These are phyloP conservation scores for Carex cristatella DNA, from an alignment of 176 grass and related monocot species.

Conservation along the genomic window DNA sequence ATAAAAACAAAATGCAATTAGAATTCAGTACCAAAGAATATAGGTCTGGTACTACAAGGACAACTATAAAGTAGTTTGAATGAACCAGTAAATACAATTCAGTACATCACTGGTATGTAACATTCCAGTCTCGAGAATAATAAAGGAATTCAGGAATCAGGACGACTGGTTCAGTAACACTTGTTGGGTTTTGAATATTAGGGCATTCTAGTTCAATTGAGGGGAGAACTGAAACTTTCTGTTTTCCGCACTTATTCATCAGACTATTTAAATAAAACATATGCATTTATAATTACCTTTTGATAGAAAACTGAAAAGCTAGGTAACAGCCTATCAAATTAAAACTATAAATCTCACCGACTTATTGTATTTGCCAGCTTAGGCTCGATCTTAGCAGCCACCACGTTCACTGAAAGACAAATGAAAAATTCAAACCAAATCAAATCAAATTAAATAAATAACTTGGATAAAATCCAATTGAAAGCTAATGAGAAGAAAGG, in stretches of 20 bases:
- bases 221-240: neutral
- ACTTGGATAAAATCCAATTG: neutral
- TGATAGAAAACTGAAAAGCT: neutral
- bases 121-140: neutral
- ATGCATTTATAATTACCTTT: neutral
- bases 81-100: neutral
- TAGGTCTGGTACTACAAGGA: neutral
- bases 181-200: neutral
- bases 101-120: neutral
- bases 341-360: constrained; percentile 15
- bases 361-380: constrained; percentile 25
- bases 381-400: constrained; percentile 29
- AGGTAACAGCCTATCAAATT: neutral
- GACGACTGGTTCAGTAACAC: too few relatives aligned
- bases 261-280: neutral
- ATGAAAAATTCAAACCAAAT: neutral
- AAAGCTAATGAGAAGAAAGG: neutral
- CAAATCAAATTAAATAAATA: neutral
- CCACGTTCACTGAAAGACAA: constrained; percentile 21
- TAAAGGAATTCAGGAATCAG: neutral
- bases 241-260: neutral
- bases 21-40: neutral
- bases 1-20: neutral
- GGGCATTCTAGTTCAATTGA: neutral
- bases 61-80: neutral